Evolutionary conservation across 1,139 yeast genomes (phyloP), one percentile per base, ranked within the genome.

Genomic region (Protomyces lactucae-debilis): DNA sequence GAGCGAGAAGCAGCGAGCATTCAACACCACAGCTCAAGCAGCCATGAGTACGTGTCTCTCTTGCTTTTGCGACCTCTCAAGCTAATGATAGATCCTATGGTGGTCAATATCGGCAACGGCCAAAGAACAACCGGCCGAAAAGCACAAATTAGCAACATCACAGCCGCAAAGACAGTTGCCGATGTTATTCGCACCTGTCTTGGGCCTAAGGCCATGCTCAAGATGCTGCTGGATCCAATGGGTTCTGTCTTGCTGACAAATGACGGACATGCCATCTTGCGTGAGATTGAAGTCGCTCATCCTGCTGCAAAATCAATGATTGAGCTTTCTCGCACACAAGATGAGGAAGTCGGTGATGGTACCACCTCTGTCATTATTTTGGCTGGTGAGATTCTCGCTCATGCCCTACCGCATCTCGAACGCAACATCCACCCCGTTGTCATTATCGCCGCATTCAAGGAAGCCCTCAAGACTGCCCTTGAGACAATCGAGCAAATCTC

Each of bases 221-320:
- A 95, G 79, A 93, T 95, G 99, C 80, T 95, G 66, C 81, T 95
- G 70, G 99, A 95, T 75, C 99, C 99, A 64, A 92, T 93, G 93
- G 99, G 99, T 39, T 99, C 72, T 55, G 64, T 95, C 69, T 97
- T 93, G 21, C 81, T 95, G 70, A 95, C 99, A 65, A 95, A 95
- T 76, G 99, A 95, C 75, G 99, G 99, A 6, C 98, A 92, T 75
- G 97, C 96, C 10, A 89, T 89, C 66, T 79, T 89, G 70, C 82
- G 96, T 72, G 96, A 89, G 75, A 88, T 89, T 68, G 96, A 89
- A 73, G 96, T 89, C 67, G 88, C 95, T 2, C 98, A 91, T 74
- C 99, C 99, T 4, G 99, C 99, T 8, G 99, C 99, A 63, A 95
- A 95, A 78, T 88, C 96, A 40, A 95, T 95, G 98, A 88, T 95